phyloP scores from a whole-genome alignment of 495 filamentous ascomycete genomes.

The Xylaria sp. region DNA sequence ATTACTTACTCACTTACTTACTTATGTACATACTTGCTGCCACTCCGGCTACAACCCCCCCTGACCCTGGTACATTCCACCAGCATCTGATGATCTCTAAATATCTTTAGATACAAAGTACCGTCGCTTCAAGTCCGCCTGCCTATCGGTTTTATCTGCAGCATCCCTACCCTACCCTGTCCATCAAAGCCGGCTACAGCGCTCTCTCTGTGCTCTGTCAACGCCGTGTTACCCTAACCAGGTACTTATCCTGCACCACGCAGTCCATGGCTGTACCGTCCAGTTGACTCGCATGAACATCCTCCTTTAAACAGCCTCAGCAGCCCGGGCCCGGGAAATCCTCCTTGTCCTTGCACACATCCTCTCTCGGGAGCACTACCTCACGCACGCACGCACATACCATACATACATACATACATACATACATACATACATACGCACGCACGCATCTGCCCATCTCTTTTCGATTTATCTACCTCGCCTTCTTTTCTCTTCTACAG shows the following conservation, averaged over 20 bases:
- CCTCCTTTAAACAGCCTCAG: constrained; percentile 24
- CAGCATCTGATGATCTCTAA: constrained; percentile 23
- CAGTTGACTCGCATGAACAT: constrained; percentile 25
- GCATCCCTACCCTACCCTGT: background rate
- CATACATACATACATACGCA: background rate
- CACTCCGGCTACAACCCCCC: background rate
- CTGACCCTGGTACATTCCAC: constrained; percentile 9
- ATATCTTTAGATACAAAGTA: constrained; percentile 9
- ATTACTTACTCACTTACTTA: too few relatives aligned
- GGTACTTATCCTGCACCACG: constrained; percentile 7
- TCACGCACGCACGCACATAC: background rate
- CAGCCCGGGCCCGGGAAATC: constrained; percentile 10
- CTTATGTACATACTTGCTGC: too few relatives aligned
- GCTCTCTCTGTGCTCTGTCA: background rate
- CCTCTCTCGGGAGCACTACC: constrained; percentile 12
- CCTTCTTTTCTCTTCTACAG: constrained; percentile 5
- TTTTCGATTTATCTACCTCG: constrained; percentile 6
- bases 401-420: background rate
- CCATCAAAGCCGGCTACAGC: background rate
- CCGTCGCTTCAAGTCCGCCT: constrained; percentile 16
- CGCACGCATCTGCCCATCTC: constrained; percentile 12
- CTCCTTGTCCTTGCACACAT: constrained; percentile 19
- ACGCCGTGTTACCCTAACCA: constrained; percentile 14
- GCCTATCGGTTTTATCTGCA: constrained; percentile 16
- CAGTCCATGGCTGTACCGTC: constrained; percentile 2